Evolutionary conservation across 192 early-diverging fungal species (phyloP), one percentile per base, ranked within the genome.

Genomic region (Entomortierella lignicola): DNA sequence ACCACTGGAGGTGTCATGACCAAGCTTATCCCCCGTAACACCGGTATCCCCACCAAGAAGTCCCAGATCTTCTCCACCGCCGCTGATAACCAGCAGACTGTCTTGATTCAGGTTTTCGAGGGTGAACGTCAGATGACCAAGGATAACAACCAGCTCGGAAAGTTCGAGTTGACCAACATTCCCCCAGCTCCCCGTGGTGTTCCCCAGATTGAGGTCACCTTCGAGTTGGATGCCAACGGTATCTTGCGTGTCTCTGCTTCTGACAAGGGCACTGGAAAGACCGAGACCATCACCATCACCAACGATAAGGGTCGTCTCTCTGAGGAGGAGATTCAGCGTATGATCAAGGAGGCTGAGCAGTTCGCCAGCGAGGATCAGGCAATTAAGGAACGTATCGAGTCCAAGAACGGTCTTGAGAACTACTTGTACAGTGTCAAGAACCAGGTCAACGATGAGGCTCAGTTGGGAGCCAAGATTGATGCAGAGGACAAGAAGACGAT

Each of bases 1-100:
- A 98, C 97, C 84, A 96, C 95, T 27, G 96, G 97, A 73, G 96
- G 96, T 72, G 93, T 95, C 69, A 98, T 97, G 95, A 93, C 95
- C 86, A 96, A 93, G 85, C 88, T 97, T 42, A 97, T 98, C 82
- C 83, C 90, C 67, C 93, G 96, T 81, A 97, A 97, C 91, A 96
- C 93, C 68, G 88, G 89, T 77, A 91, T 98, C 64, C 97, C 97
- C 58, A 94, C 95, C 86, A 98, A 97, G 91, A 97, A 97, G 90
- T 94, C 95, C 65, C 96, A 98, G 86, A 97, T 97, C 82, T 97
- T 97, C 92, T 96, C 95, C 57, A 97, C 97, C 54, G 95, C 95
- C 67, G 93, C 91, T 55, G 96, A 98, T 88, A 98, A 98, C 91
- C 97, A 98, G 86, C 92, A 93, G 72, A 91, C 91, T 43, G 97